phyloP scores from a whole-genome alignment of 225 moss, liverwort and hornwort genomes.

The Takakia lepidozioides region DNA sequence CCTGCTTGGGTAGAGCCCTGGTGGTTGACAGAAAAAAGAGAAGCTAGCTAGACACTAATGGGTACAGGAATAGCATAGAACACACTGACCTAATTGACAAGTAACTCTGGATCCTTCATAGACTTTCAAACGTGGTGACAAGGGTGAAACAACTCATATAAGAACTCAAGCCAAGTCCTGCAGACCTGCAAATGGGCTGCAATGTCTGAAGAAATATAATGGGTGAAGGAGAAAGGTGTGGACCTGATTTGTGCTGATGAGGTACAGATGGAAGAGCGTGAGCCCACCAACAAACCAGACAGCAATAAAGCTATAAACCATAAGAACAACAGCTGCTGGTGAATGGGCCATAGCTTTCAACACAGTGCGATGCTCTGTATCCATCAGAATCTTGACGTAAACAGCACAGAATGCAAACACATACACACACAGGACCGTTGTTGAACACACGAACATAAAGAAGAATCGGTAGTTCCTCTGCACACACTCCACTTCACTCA shows the following conservation, averaged over 20 bases:
- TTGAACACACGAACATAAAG: slow-evolving; percentile 84
- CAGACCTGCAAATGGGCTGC: no score
- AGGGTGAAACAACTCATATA: no score
- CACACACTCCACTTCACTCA: slow-evolving; percentile 5
- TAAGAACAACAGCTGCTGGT: slow-evolving; percentile 90
- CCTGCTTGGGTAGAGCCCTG: no score
- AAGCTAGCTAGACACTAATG: no score
- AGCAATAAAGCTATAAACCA: slow-evolving; percentile 83
- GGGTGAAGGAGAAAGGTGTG: background rate
- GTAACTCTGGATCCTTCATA: no score
- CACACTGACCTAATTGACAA: no score
- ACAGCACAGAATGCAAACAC: slow-evolving; percentile 86
- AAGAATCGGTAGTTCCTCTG: slow-evolving; percentile 96
- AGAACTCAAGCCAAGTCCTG: no score
- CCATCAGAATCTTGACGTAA: slow-evolving; percentile 84
- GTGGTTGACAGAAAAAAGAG: no score
- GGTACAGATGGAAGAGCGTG: slow-evolving; percentile 92
- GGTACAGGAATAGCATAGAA: no score
- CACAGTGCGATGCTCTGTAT: slow-evolving; percentile 36
- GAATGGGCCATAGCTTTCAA: slow-evolving; percentile 69
- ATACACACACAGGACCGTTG: slow-evolving; percentile 69
- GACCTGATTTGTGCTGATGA: slow-evolving; percentile 98
- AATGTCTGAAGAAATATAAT: no score
- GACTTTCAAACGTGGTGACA: no score
- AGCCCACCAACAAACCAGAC: slow-evolving; percentile 98